These are phyloP conservation scores for Trametes cubensis DNA, from an alignment of 768 basidiomycete genomes.

Conservation along the genomic window DNA sequence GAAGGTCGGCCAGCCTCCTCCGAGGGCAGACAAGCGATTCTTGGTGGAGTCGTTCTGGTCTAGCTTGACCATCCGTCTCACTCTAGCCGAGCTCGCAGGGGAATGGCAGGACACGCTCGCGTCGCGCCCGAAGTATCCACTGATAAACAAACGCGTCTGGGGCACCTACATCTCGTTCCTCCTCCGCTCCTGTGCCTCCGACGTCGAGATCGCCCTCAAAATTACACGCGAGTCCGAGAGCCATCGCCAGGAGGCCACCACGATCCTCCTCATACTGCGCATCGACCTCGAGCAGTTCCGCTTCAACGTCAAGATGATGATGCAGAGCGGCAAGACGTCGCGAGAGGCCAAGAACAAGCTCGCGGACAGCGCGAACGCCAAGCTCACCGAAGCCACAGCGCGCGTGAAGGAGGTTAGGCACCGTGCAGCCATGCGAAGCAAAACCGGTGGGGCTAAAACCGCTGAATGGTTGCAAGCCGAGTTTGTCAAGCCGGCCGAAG, in stretches of 20 bases:
- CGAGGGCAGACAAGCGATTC: conserved; percentile 61
- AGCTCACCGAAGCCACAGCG: conserved; percentile 18
- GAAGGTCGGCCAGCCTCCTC: conserved; percentile 58
- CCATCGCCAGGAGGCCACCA: conserved; percentile 54
- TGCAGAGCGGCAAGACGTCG: conserved; percentile 24
- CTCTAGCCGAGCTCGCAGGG: conserved; percentile 48
- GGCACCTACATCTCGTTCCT: conserved; percentile 50
- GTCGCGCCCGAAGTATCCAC: conserved; percentile 26
- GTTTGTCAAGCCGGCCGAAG: conserved; percentile 40
- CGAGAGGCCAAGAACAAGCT: conserved; percentile 30
- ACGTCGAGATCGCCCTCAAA: conserved; percentile 47
- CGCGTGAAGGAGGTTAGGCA: conserved; percentile 2
- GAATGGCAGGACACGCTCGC: conserved; percentile 43
- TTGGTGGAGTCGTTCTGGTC: conserved; percentile 62
- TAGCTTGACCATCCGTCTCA: conserved; percentile 55
- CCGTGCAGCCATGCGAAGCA: conserved; percentile 9
- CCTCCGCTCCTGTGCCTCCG: conserved; percentile 47
- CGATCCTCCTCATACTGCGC: conserved; percentile 47
- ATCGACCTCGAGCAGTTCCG: conserved; percentile 52
- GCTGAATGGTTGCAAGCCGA: conserved; percentile 47
- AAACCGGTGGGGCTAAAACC: conserved; percentile 16
- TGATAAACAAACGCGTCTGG: conserved; percentile 46
- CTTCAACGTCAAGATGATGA: conserved; percentile 46
- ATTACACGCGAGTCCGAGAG: conserved; percentile 54
- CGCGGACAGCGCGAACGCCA: conserved; percentile 25